Evolutionary conservation across 2,329 filamentous ascomycete genomes (phyloP).

Genomic region (Fusarium succisae): DNA sequence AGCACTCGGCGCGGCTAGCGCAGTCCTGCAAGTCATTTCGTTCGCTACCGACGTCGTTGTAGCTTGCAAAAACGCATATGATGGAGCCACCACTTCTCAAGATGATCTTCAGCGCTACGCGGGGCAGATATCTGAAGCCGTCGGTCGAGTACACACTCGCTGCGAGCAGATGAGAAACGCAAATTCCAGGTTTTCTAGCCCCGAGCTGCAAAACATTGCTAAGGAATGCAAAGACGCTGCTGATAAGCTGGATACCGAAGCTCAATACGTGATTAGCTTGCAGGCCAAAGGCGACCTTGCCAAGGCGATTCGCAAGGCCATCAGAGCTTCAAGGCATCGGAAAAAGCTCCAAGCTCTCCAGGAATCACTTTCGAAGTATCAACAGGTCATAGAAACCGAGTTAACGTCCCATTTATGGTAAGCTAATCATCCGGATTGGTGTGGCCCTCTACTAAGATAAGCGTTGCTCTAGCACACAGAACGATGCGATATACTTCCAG

Average conservation of each 20-base stretch:
- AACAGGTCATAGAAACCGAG: fast-evolving
- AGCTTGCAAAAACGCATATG: neutral
- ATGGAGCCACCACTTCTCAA: neutral
- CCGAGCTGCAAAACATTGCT: neutral
- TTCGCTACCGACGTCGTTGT: neutral
- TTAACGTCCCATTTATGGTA: neutral
- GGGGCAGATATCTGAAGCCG: neutral
- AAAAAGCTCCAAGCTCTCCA: fast-evolving
- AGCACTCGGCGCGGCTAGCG: slow-evolving; percentile 20
- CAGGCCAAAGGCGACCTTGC: fast-evolving
- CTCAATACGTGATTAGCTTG: fast-evolving
- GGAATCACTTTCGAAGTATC: fast-evolving
- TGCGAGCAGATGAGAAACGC: neutral
- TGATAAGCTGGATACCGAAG: fast-evolving
- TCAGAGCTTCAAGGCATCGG: fast-evolving
- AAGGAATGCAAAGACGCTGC: neutral
- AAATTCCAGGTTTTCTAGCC: neutral
- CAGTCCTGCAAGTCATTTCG: slow-evolving; percentile 19
- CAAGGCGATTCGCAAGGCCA: fast-evolving
- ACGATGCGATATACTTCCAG: fast-evolving
- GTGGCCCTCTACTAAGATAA: neutral
- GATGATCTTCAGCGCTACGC: slow-evolving; percentile 5
- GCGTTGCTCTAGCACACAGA: fast-evolving
- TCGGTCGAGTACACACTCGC: neutral
- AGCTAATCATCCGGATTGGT: fast-evolving